A percentile compares a stretch with the other conserved stretches of the same genome.
Conservation (phyloP, 2,329 filamentous ascomycete species). For the Akanthomyces dipterigenus region DNA sequence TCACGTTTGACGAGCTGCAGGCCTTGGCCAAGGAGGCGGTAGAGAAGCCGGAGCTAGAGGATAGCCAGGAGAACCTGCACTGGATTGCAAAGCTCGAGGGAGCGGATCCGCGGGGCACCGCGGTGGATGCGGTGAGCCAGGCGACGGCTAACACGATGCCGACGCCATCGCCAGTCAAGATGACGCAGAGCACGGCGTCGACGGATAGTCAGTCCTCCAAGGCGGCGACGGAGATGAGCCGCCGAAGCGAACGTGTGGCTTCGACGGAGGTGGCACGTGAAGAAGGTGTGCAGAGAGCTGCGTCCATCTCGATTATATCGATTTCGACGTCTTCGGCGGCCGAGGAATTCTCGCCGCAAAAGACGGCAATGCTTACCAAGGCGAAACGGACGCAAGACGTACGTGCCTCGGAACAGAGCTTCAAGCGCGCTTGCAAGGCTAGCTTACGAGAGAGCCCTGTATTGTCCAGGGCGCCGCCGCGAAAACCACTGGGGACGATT, state of each 20-base stretch:
- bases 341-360: neutral
- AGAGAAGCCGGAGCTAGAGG: slow-evolving; percentile 40
- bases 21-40: slow-evolving; percentile 53
- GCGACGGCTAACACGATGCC: slow-evolving; percentile 32
- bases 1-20: slow-evolving; percentile 66
- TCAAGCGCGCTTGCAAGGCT: neutral
- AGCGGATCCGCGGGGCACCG: slow-evolving; percentile 39
- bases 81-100: slow-evolving; percentile 57
- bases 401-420: neutral
- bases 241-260: neutral
- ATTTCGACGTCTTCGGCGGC: neutral
- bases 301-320: neutral
- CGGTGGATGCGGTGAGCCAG: slow-evolving; percentile 40
- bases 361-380: neutral
- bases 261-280: neutral
- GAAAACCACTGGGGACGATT: neutral
- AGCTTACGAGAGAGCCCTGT: neutral
- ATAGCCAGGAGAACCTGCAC: slow-evolving; percentile 52
- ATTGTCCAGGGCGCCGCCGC: neutral
- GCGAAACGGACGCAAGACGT: neutral
- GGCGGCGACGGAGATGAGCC: neutral
- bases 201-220: neutral
- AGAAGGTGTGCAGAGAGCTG: neutral
- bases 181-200: slow-evolving; percentile 17
- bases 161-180: slow-evolving; percentile 26